Percentiles rank a stretch among this genome's conserved stretches.
Conservation (phyloP, 2,329 filamentous ascomycete genomes). For the Monascus ruber region DNA sequence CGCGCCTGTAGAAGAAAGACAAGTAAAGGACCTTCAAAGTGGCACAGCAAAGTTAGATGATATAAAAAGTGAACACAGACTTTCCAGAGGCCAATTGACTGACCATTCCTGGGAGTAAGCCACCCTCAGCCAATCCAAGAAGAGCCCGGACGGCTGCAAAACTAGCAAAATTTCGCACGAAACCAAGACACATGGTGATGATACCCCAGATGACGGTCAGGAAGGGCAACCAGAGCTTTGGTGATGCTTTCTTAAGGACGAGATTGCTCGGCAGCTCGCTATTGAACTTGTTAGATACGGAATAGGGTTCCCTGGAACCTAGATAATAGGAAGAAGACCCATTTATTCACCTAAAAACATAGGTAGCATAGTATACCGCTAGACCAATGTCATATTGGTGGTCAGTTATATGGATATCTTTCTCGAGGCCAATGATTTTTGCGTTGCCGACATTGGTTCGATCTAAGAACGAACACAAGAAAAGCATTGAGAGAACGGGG, state of each 20-base stretch:
- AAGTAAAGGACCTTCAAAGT: constrained; percentile 47
- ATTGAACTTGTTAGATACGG: not conserved
- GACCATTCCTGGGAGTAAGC: constrained; percentile 55
- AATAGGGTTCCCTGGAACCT: not conserved
- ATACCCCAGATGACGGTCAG: constrained; percentile 48
- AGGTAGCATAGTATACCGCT: constrained; percentile 50
- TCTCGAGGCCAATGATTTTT: constrained; percentile 51
- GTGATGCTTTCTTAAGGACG: constrained; percentile 50
- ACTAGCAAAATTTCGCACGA: constrained; percentile 33
- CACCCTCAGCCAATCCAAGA: constrained; percentile 53
- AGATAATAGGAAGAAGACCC: not conserved
- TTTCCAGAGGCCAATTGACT: constrained; percentile 3
- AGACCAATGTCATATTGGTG: constrained; percentile 54
- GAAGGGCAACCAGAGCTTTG: constrained; percentile 49
- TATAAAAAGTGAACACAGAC: too few relatives aligned
- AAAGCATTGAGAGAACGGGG: constrained; percentile 52
- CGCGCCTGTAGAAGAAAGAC: constrained; percentile 49
- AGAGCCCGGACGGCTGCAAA: constrained; percentile 52
- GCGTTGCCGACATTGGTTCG: constrained; percentile 65
- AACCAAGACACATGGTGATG: constrained; percentile 36
- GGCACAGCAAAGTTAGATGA: not conserved
- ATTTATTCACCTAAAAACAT: constrained; percentile 43
- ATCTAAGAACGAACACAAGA: constrained; percentile 55
- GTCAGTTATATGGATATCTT: constrained; percentile 47
- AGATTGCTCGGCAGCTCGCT: constrained; percentile 56